Conservation (phyloP, 495 filamentous ascomycete species). For the Clohesyomyces aquaticus region DNA sequence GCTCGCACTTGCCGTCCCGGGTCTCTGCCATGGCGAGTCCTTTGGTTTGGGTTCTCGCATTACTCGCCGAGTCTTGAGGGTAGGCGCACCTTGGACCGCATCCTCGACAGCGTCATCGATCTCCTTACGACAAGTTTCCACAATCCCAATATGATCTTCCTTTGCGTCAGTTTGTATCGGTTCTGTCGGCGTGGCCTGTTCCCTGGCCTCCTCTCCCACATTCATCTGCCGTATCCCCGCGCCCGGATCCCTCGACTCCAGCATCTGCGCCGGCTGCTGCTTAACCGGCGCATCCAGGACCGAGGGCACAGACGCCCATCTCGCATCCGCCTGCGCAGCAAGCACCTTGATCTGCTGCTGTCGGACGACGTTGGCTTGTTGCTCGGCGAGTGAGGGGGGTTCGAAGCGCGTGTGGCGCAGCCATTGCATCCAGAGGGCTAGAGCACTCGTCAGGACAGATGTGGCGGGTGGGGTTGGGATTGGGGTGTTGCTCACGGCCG, state of each 20-base stretch:
- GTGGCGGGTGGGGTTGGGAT: background rate
- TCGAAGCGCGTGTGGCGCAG: constrained; percentile 76
- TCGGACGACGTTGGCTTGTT: constrained; percentile 67
- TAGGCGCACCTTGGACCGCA: constrained; percentile 25
- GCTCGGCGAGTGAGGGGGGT: constrained; percentile 76
- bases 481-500: constrained; percentile 49
- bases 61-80: constrained; percentile 28
- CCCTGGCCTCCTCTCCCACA: constrained; percentile 11
- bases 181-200: background rate
- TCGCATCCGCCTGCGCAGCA: constrained; percentile 77
- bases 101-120: background rate
- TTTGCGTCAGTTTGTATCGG: background rate
- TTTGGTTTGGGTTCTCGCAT: constrained; percentile 38
- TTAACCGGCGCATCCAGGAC: constrained; percentile 61
- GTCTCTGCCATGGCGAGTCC: constrained; percentile 66
- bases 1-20: constrained; percentile 57
- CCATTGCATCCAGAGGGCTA: constrained; percentile 95
- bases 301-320: constrained; percentile 79
- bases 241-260: constrained; percentile 46
- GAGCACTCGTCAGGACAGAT: background rate
- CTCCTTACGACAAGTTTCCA: too few species aligned
- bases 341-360: constrained; percentile 71
- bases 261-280: constrained; percentile 51
- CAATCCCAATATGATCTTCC: too few species aligned
- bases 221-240: constrained; percentile 40